A percentile compares a stretch with the other conserved stretches of the same genome.
Conservation (phyloP, 2,329 filamentous ascomycete genomes). For the Alternaria hordeiaustralica region DNA sequence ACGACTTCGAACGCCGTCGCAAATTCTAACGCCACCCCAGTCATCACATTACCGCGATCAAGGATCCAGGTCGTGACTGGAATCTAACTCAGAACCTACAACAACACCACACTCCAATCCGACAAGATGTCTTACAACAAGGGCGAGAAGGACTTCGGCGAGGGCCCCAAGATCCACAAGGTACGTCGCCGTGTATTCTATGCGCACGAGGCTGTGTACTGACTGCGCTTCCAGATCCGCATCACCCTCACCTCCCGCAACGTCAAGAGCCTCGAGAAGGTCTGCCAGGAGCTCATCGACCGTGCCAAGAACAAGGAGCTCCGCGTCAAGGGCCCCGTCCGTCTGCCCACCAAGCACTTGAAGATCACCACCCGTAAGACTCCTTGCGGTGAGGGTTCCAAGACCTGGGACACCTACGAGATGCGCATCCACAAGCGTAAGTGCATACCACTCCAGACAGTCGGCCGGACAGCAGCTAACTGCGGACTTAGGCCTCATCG, state of each 20-base stretch:
- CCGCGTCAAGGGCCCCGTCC: conserved; percentile 96
- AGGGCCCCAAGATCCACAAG: conserved; percentile 94
- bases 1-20: conserved; percentile 39
- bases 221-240: conserved; percentile 66
- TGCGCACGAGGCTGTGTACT: not conserved
- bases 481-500: conserved; percentile 70
- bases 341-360: conserved; percentile 95
- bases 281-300: conserved; percentile 97
- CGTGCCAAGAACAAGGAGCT: conserved; percentile 98
- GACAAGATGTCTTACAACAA: conserved; percentile 65
- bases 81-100: conserved; percentile 32
- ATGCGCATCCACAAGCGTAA: conserved; percentile 97
- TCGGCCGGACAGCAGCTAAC: not conserved
- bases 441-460: not conserved
- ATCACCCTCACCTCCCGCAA: conserved; percentile 97
- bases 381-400: conserved; percentile 98
- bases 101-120: conserved; percentile 25
- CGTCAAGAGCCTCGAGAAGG: conserved; percentile 85
- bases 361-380: conserved; percentile 99
- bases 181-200: not conserved
- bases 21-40: conserved; percentile 46
- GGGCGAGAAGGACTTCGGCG: conserved; percentile 88
- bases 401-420: conserved; percentile 99
- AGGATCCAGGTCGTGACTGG: conserved; percentile 57
- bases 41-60: conserved; percentile 62